Conservation (phyloP, 2,329 filamentous ascomycete species). For the Xylariaceae sp. region DNA sequence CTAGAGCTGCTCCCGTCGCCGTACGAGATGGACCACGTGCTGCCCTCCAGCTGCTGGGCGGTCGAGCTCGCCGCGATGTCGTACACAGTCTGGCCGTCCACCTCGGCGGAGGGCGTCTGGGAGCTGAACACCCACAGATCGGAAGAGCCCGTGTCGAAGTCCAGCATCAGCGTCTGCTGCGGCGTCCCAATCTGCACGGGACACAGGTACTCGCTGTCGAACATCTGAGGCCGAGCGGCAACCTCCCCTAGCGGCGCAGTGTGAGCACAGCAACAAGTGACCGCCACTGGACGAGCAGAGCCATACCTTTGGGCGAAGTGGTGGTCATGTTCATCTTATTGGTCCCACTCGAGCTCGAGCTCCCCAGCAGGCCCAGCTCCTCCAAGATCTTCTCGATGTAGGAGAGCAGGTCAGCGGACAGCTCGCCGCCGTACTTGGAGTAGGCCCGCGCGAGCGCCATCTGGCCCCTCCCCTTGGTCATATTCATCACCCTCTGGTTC, state of each 20-base stretch:
- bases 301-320: no score
- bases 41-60: slow-evolving; percentile 28
- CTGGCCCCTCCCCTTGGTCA: slow-evolving; percentile 25
- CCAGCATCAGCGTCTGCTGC: slow-evolving; percentile 33
- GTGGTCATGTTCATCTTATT: slow-evolving; percentile 9
- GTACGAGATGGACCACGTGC: slow-evolving; percentile 34
- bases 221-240: slow-evolving; percentile 21
- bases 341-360: slow-evolving; percentile 9
- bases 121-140: slow-evolving; percentile 42
- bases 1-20: slow-evolving; percentile 34
- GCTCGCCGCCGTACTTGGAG: slow-evolving; percentile 28
- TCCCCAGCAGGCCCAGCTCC: slow-evolving; percentile 24
- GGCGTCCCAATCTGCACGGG: slow-evolving; percentile 31
- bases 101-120: slow-evolving; percentile 23
- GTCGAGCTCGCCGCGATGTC: slow-evolving; percentile 31
- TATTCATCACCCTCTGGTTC: slow-evolving; percentile 27
- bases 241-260: slow-evolving; percentile 19
- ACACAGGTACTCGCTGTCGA: slow-evolving; percentile 26
- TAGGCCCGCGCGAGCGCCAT: slow-evolving; percentile 32
- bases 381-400: slow-evolving; percentile 26
- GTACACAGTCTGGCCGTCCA: slow-evolving; percentile 33
- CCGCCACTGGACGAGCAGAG: no score
- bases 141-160: slow-evolving; percentile 40
- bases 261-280: no score
- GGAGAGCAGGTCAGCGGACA: slow-evolving; percentile 27